Evolutionary conservation across 202 grass and related monocot genomes (phyloP).

Genomic region (Elaeis oleifera): DNA sequence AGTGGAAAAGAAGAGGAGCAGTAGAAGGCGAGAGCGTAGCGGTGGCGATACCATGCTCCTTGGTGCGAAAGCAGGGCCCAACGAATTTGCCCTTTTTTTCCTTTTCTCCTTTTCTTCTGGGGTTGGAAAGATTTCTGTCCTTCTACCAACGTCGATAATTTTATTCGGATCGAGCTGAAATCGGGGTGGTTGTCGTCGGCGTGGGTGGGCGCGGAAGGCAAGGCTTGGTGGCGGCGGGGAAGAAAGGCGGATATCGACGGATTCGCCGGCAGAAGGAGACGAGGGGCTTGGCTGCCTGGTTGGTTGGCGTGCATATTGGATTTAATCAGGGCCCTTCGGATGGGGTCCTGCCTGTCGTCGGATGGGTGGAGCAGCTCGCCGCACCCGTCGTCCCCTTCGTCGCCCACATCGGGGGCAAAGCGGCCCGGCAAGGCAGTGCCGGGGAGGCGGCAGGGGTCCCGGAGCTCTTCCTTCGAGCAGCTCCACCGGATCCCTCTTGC

Average conservation of each 20-base stretch:
- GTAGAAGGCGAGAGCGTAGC: no score
- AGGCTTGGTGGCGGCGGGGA: no score
- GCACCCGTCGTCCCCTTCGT: background rate
- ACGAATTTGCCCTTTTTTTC: no score
- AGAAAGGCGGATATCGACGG: background rate
- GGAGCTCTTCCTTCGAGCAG: background rate
- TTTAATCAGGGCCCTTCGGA: constrained; percentile 20
- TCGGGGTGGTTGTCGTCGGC: no score
- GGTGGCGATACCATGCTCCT: no score
- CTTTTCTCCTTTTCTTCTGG: no score
- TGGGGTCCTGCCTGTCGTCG: constrained; percentile 23
- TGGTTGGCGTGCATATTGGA: constrained; percentile 16
- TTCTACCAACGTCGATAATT: no score
- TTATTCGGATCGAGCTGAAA: no score
- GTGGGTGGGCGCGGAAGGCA: no score
- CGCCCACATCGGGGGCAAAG: background rate
- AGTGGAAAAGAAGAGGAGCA: no score
- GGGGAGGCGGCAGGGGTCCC: background rate
- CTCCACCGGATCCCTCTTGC: background rate
- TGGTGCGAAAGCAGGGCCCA: no score
- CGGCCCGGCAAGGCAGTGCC: background rate
- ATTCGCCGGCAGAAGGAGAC: constrained; percentile 5
- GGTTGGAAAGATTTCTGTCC: no score
- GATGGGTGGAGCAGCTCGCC: background rate
- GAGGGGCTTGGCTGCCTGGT: background rate